Percentiles rank a stretch among this genome's conserved stretches.
These are phyloP conservation scores for Colletotrichum sp. DNA, from an alignment of 2,329 filamentous ascomycete genomes.

Conservation along the genomic window DNA sequence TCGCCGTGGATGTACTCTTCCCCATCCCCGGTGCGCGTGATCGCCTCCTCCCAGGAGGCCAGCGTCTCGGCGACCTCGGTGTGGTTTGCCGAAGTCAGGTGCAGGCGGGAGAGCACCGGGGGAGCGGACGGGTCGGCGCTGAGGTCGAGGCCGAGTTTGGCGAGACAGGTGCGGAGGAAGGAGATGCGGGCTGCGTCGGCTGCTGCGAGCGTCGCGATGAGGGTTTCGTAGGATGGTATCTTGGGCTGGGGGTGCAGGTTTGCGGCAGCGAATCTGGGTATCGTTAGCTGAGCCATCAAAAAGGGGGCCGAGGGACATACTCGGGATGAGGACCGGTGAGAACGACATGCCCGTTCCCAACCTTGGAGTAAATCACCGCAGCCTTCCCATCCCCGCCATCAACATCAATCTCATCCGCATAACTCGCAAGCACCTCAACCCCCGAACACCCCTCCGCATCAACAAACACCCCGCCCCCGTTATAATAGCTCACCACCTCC, in stretches of 20 bases:
- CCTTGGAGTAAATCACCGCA: constrained; percentile 81
- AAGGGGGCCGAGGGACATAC: constrained; percentile 47
- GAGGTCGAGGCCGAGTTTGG: constrained; percentile 82
- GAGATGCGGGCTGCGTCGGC: constrained; percentile 73
- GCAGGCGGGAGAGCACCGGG: constrained; percentile 81
- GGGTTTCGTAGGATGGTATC: constrained; percentile 69
- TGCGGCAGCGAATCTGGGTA: constrained; percentile 74
- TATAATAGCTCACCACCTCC: constrained; percentile 82
- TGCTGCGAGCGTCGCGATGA: constrained; percentile 70
- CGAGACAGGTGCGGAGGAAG: constrained; percentile 81
- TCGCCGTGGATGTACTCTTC: constrained; percentile 79
- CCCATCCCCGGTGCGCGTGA: constrained; percentile 62
- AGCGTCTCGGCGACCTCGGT: constrained; percentile 72
- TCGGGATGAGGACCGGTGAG: constrained; percentile 93
- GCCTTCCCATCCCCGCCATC: constrained; percentile 76
- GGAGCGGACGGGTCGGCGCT: constrained; percentile 71
- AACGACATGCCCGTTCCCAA: constrained; percentile 80
- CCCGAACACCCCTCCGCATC: constrained; percentile 71
- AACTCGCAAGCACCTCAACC: constrained; percentile 83
- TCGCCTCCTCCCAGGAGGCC: constrained; percentile 68
- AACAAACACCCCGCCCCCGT: constrained; percentile 93
- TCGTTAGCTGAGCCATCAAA: background rate
- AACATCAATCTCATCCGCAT: constrained; percentile 75
- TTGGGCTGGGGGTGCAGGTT: constrained; percentile 75
- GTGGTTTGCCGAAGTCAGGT: constrained; percentile 75